Percentiles rank a stretch among this genome's conserved stretches.
Conservation (phyloP, 495 filamentous ascomycete genomes). For the Penicillium lagena region DNA sequence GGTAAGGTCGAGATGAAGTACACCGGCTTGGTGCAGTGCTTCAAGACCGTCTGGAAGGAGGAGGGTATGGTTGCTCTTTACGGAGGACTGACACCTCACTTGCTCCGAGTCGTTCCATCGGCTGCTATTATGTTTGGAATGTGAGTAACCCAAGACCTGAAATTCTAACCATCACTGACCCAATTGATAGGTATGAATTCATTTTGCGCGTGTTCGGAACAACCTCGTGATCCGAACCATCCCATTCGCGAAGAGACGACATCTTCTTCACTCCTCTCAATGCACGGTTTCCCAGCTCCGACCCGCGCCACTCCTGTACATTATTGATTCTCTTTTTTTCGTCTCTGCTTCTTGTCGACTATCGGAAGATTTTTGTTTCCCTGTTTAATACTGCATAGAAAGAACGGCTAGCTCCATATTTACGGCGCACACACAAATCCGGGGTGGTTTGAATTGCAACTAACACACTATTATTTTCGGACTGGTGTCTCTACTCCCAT, state of each 20-base stretch:
- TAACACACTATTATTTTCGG: too few species aligned
- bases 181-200: conserved; percentile 49
- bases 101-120: conserved; percentile 64
- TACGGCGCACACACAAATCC: conserved; percentile 6
- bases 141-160: conserved; percentile 28
- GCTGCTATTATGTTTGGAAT: conserved; percentile 94
- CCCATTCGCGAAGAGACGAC: background rate
- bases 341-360: background rate
- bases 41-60: conserved; percentile 46
- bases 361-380: background rate
- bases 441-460: background rate
- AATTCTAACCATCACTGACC: conserved; percentile 3
- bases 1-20: conserved; percentile 42
- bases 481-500: too few species aligned
- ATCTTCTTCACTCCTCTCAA: background rate
- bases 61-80: conserved; percentile 52
- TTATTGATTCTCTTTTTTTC: conserved; percentile 1
- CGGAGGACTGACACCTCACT: conserved; percentile 52
- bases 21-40: conserved; percentile 49
- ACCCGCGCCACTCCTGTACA: conserved; percentile 5
- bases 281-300: conserved; percentile 1
- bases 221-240: conserved; percentile 5
- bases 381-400: conserved; percentile 2
- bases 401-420: conserved; percentile 3
- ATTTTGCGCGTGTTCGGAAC: conserved; percentile 50